Evolutionary conservation across 331 rosid species (phyloP), one percentile per base, ranked within the genome.

Genomic region (Arachis monticola): DNA sequence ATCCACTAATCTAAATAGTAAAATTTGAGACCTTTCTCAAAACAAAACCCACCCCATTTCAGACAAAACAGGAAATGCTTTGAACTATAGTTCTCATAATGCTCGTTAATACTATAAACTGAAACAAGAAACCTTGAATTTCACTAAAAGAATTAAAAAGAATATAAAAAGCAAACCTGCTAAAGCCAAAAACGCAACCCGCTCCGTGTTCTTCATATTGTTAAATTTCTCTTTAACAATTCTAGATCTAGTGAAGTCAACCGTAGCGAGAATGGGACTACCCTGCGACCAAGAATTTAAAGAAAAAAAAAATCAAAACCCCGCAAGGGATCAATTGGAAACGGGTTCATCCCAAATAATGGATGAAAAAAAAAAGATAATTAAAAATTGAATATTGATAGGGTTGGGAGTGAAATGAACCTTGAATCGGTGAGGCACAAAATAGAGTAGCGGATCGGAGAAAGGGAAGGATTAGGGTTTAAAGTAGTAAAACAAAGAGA

Each of bases 181-280:
- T 80, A 94, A 82, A 52, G 97, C 97, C 51, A 94, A 83, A 90
- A 91, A 91, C 56, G 99, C 97, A 75, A 94, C 50, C 60, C 97
- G 92, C 77, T 92, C 97, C 1, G 81, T 84, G 84, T 77, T 91
- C 88, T 86, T 94, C 99, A 94, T 94, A 50, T 51, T 62, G 27
- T 13, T 64, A 5, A n/a, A 71, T 71, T 68, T 57, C 52, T 57
- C 60, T 50, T 6, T 50, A 38, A 59, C 48, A 69, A 62, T 55
- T 60, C 11, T 35, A 67, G 84, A 86, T 82, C 85, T 69, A 41
- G 48, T 31, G 66, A 82, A 80, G 70, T 46, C 42, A 65, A 83
- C 75, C 12, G 78, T 48, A 45, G 74, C 51, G 63, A 70, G 72
- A 75, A 71, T 55, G 12, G 66, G 80, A 78, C 86, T 73, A 87